Conservation (phyloP, 495 filamentous ascomycete genomes). For the Apiosordaria backusii region DNA sequence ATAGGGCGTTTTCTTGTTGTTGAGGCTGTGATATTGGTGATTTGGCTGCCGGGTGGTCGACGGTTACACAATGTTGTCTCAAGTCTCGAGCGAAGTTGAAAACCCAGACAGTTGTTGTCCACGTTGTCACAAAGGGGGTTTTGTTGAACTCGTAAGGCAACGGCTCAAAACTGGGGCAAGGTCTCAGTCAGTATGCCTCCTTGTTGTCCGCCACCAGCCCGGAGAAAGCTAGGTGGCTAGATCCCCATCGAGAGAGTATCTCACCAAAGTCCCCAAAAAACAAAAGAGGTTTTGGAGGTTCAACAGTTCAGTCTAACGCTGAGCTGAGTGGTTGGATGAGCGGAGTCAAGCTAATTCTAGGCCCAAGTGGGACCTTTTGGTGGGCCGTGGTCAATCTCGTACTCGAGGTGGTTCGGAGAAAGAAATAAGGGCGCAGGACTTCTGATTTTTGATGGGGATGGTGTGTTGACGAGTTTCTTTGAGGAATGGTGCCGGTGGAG, state of each 20-base stretch:
- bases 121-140: background rate
- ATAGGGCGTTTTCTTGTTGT: background rate
- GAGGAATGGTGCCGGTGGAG: background rate
- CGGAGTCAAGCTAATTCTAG: background rate
- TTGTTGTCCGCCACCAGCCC: background rate
- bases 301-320: background rate
- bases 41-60: background rate
- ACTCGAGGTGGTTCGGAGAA: no score
- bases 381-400: background rate
- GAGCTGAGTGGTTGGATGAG: background rate
- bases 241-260: background rate
- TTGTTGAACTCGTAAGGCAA: background rate
- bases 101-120: background rate
- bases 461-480: background rate
- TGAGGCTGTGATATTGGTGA: slow-evolving; percentile 5
- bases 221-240: background rate
- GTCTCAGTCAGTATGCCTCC: background rate
- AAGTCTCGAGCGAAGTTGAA: background rate
- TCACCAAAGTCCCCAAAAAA: background rate
- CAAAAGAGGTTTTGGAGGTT: background rate
- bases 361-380: background rate
- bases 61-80: slow-evolving; percentile 4
- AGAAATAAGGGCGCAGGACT: no score
- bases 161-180: background rate
- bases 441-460: background rate